phyloP scores from a whole-genome alignment of 164 flowering plant genomes.

The Stephania yunnanensis region DNA sequence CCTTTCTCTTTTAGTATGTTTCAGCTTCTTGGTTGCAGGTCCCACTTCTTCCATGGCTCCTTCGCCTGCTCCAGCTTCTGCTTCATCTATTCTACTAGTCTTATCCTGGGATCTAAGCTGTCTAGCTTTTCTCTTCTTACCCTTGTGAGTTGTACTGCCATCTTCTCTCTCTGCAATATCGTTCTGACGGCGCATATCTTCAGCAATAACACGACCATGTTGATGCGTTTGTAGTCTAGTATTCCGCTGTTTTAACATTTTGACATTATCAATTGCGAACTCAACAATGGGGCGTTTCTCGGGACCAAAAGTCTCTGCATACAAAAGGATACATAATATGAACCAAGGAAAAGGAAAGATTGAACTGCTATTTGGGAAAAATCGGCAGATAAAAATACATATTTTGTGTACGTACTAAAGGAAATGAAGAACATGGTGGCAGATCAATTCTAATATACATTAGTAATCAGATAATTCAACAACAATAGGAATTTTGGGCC shows the following conservation, averaged over 20 bases:
- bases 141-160: conserved; percentile 10
- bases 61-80: conserved; percentile 14
- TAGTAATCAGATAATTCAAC: too few relatives aligned
- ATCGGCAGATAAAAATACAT: too few relatives aligned
- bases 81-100: conserved; percentile 13
- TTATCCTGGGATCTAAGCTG: conserved; percentile 31
- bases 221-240: conserved; percentile 36
- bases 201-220: conserved; percentile 16
- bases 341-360: conserved; percentile 3
- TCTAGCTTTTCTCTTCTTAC: conserved; percentile 19
- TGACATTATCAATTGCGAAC: conserved; percentile 81
- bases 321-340: conserved; percentile 2
- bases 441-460: too few relatives aligned
- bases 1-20: conserved; percentile 18
- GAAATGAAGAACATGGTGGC: too few relatives aligned
- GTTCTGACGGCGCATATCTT: conserved; percentile 17
- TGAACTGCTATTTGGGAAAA: neutral
- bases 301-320: conserved; percentile 70
- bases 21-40: conserved; percentile 34
- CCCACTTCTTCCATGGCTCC: conserved; percentile 12
- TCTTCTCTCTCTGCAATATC: conserved; percentile 15
- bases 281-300: conserved; percentile 86
- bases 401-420: too few relatives aligned
- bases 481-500: too few relatives aligned
- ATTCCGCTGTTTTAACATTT: conserved; percentile 46